phyloP scores from a whole-genome alignment of 1,284 basidiomycete genomes.

The Sporisorium graminicola region DNA sequence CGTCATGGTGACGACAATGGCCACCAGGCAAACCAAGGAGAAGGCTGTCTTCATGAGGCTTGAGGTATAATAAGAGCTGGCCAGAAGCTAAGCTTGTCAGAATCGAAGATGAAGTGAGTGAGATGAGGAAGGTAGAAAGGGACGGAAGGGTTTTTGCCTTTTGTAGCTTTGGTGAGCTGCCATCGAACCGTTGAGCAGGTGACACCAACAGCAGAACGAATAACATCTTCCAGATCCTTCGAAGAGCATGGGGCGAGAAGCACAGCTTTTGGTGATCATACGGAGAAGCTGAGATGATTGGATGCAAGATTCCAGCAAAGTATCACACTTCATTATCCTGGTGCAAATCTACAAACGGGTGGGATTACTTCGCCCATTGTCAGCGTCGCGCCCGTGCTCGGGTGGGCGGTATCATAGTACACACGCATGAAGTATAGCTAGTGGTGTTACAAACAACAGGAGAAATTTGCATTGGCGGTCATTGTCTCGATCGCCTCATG shows the following conservation, averaged over 20 bases:
- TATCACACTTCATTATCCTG: too few relatives aligned
- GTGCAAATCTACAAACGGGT: background rate
- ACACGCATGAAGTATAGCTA: background rate
- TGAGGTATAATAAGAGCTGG: background rate
- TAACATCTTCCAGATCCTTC: background rate
- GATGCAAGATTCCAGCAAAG: too few relatives aligned
- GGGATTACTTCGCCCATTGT: background rate
- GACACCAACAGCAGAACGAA: background rate
- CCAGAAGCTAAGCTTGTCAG: background rate
- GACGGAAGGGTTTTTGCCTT: background rate
- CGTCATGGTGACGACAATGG: background rate
- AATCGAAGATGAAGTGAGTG: background rate
- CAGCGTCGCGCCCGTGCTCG: background rate
- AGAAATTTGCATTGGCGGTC: background rate
- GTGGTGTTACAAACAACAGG: background rate
- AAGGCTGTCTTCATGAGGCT: background rate
- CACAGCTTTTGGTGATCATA: too few relatives aligned
- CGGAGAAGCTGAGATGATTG: too few relatives aligned
- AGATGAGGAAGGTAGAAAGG: background rate
- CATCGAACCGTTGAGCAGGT: background rate
- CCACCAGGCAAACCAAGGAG: background rate
- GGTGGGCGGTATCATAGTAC: background rate
- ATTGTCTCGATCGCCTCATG: background rate
- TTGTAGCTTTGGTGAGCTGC: background rate
- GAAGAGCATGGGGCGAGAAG: too few relatives aligned